phyloP scores from a whole-genome alignment of 148 eudicot species.

The Chenopodium formosanum region DNA sequence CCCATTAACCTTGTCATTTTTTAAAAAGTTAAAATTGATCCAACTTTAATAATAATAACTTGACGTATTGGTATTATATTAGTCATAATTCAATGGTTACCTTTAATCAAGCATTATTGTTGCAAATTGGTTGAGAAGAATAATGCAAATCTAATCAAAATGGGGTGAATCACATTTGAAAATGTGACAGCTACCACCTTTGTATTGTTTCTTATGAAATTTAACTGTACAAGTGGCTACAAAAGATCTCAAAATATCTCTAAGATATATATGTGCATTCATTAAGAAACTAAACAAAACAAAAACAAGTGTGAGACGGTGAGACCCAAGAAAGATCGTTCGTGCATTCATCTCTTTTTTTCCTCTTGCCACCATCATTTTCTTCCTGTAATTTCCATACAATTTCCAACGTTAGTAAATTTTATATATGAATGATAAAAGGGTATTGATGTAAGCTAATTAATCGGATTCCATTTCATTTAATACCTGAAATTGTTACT shows the following conservation, averaged over 20 bases:
- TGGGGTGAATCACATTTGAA: not conserved
- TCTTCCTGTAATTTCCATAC: not conserved
- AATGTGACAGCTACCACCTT: not conserved
- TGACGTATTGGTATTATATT: not conserved
- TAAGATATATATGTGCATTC: conserved; percentile 14
- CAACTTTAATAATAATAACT: not conserved
- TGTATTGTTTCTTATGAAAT: conserved; percentile 2
- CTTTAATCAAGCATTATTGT: not conserved
- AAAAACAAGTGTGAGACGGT: not conserved
- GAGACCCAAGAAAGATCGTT: not conserved
- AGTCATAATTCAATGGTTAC: not conserved
- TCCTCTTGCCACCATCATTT: conserved; percentile 6
- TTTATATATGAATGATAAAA: too few species aligned
- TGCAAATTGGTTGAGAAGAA: not conserved
- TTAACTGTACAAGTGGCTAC: conserved; percentile 29
- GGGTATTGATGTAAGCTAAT: too few species aligned
- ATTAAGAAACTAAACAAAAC: not conserved
- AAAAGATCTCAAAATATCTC: conserved; percentile 12
- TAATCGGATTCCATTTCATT: too few species aligned
- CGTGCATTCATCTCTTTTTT: not conserved
- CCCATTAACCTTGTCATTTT: too few species aligned
- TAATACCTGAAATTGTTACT: too few species aligned
- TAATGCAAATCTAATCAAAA: not conserved
- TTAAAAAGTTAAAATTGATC: too few species aligned
- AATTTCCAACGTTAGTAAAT: too few species aligned